Evolutionary conservation across 345 rosid genomes (phyloP).

Genomic region (Citrus sp.): DNA sequence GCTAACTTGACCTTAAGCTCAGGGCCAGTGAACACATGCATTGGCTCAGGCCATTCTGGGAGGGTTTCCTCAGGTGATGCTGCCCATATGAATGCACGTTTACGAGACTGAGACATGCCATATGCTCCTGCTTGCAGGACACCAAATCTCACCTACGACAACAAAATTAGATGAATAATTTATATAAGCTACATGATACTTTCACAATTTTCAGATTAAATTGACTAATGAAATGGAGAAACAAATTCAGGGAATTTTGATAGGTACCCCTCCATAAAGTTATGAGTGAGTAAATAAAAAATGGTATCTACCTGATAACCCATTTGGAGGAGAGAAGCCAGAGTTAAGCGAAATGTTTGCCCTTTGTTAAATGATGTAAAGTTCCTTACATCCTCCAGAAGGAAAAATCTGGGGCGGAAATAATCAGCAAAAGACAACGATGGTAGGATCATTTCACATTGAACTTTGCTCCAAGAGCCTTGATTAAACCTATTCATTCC

Average conservation of each 20-base stretch:
- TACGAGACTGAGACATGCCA: conserved; percentile 87
- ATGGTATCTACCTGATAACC: conserved; percentile 45
- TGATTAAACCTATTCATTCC: conserved; percentile 79
- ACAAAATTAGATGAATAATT: background rate
- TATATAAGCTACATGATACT: too few species aligned
- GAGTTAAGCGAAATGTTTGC: conserved; percentile 76
- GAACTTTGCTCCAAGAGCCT: conserved; percentile 79
- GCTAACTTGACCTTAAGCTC: conserved; percentile 59
- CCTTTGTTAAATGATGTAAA: conserved; percentile 85
- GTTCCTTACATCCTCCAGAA: conserved; percentile 80
- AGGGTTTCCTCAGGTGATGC: conserved; percentile 79
- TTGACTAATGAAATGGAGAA: too few species aligned
- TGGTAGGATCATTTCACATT: conserved; percentile 54
- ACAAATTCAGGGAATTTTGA: too few species aligned
- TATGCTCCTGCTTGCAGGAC: conserved; percentile 88
- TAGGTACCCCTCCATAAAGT: too few species aligned
- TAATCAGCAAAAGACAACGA: conserved; percentile 74
- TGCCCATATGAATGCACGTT: conserved; percentile 91
- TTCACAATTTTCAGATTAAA: too few species aligned
- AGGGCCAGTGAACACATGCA: conserved; percentile 76
- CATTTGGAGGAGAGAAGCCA: conserved; percentile 64
- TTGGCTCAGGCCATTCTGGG: conserved; percentile 99
- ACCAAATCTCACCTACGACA: conserved; percentile 82
- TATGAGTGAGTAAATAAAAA: too few species aligned
- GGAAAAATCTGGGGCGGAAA: conserved; percentile 86